Evolutionary conservation across 805 yeast species (phyloP), one percentile per base, ranked within the genome.

Genomic region (Candida pseudofarinosa): DNA sequence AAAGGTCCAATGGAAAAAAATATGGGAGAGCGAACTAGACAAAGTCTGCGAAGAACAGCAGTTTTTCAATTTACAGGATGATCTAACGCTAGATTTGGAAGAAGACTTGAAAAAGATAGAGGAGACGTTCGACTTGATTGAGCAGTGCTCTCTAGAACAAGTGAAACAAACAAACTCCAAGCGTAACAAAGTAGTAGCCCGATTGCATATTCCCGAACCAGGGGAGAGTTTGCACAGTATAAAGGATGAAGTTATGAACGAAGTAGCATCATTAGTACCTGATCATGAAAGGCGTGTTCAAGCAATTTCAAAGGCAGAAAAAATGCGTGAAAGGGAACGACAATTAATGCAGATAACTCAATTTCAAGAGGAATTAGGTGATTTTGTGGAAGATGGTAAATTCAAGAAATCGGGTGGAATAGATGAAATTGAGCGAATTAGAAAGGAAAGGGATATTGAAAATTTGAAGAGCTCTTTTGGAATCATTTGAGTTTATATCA

Each of bases 41-140:
- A 83, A 83, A 31, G 91, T 93, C 12, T 85, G 96, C 50, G 96
- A 88, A 55, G 97, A 90, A 56, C 98, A 93, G 60, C 95, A 91
- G 51, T 88, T 88, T 60, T 80, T 90, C 65, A 86, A 86, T 43
- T 74, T 88, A 15, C 97, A 91, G 61, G 97, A 88, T 54, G 96
- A 88, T 46, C 75, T 95, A 42, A 79, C 88, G 1, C 73, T 72
- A 23, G 95, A 91, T 56, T 65, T 93, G 48, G 78, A 76, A 34
- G 93, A 88, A 48, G 99, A 93, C 63, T 63, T 93, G 26, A 77
- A 74, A 18, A 84, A 81, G 53, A 93, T 95, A 1, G 71, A 73
- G 37, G 96, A 89, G 55, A 91, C 97, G 0, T 88, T 82, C 55
- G 78, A 77, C 33, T 69, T 93, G 33, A 90, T 93, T 2, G 88